phyloP scores from a whole-genome alignment of 2,329 filamentous ascomycete species.

The Phialemonium atrogriseum region DNA sequence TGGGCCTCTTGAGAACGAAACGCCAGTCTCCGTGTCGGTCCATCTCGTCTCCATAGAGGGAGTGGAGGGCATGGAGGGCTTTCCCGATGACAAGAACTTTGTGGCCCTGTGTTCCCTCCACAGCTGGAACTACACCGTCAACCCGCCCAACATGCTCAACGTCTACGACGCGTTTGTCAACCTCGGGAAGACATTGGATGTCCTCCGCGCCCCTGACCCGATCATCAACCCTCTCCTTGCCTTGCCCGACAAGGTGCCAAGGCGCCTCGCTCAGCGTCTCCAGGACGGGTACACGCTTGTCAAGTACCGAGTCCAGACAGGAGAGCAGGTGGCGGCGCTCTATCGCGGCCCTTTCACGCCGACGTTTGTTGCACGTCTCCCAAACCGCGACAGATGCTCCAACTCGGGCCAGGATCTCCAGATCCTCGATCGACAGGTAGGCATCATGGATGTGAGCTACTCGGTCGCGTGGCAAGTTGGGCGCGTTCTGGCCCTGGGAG shows the following conservation, averaged over 20 bases:
- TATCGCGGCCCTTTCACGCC: slow-evolving; percentile 29
- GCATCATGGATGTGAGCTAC: slow-evolving; percentile 28
- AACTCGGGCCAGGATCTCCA: slow-evolving; percentile 22
- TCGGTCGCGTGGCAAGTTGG: slow-evolving; percentile 27
- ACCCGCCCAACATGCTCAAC: slow-evolving; percentile 24
- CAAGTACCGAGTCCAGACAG: slow-evolving; percentile 25
- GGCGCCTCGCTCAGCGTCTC: slow-evolving; percentile 13
- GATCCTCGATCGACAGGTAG: slow-evolving; percentile 18
- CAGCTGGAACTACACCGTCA: slow-evolving; percentile 30
- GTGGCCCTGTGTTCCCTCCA: slow-evolving; percentile 27
- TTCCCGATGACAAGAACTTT: slow-evolving; percentile 8
- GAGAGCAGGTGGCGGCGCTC: slow-evolving; percentile 29
- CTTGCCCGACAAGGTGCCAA: too few species aligned
- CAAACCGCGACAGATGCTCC: slow-evolving; percentile 14
- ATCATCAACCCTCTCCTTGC: too few species aligned
- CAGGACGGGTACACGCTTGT: slow-evolving; percentile 30
- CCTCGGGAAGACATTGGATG: slow-evolving; percentile 7
- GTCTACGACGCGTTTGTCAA: slow-evolving; percentile 21
- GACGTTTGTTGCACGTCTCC: slow-evolving; percentile 8
- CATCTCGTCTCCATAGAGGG: slow-evolving; percentile 31
- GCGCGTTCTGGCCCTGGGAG: not conserved
- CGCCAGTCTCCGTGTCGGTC: slow-evolving; percentile 18
- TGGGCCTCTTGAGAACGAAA: slow-evolving; percentile 19
- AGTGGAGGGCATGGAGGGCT: slow-evolving; percentile 18
- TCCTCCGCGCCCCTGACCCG: too few species aligned